Conservation (phyloP, 2,329 filamentous ascomycete genomes). For the Diaporthe vaccinii region DNA sequence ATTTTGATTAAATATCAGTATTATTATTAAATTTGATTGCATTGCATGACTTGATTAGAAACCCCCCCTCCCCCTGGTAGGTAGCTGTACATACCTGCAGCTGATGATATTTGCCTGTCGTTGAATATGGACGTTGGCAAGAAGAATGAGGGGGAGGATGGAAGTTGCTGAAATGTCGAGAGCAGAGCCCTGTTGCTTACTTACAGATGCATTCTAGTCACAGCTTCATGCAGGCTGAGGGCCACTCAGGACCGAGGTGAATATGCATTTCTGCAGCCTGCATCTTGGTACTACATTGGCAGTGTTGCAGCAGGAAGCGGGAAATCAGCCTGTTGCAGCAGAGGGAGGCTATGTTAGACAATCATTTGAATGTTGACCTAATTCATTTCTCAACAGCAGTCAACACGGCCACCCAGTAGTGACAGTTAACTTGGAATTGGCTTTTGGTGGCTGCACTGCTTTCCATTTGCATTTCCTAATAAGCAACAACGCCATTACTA, state of each 20-base stretch:
- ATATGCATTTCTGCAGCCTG: not conserved
- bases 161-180: not conserved
- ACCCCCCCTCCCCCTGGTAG: no score
- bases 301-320: not conserved
- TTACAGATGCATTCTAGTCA: not conserved
- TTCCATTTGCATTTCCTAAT: not conserved
- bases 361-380: not conserved
- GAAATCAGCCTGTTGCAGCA: not conserved
- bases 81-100: not conserved
- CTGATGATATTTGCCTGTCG: not conserved
- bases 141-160: no score
- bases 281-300: not conserved
- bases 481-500: not conserved
- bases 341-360: not conserved
- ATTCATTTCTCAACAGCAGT: not conserved
- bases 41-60: no score
- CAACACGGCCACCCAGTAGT: not conserved
- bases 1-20: no score
- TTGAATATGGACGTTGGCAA: not conserved
- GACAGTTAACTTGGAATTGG: not conserved
- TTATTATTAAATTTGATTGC: no score
- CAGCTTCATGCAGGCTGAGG: not conserved
- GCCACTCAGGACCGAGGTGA: not conserved
- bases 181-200: not conserved
- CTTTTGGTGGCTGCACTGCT: not conserved